Evolutionary conservation across 108 stramenopile genomes (phyloP).

Genomic region (Skeletonema tropicum): DNA sequence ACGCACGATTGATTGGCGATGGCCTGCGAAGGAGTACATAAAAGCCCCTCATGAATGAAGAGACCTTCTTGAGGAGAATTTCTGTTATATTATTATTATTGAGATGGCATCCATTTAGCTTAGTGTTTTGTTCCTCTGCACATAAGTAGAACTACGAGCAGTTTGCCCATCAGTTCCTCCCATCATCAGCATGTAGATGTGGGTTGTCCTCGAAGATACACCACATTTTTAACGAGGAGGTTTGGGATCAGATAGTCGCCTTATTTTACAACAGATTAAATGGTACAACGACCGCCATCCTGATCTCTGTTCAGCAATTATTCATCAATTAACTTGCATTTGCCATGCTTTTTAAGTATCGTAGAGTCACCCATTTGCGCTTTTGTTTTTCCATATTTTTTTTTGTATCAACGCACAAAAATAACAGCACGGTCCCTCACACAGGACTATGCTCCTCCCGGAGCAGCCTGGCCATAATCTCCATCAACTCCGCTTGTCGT

Average conservation of each 20-base stretch:
- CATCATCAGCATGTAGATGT: no score
- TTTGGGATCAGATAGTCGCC: background rate
- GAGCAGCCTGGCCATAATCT: background rate
- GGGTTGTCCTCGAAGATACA: background rate
- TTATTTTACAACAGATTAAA: slow-evolving; percentile 5
- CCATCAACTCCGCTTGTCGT: background rate
- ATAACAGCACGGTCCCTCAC: background rate
- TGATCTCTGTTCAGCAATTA: background rate
- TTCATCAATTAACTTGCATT: background rate
- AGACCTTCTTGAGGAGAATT: no score
- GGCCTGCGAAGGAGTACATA: no score
- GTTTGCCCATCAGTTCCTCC: no score
- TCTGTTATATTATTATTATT: no score
- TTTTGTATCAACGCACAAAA: background rate
- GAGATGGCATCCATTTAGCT: no score
- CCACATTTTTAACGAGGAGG: no score
- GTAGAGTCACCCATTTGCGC: background rate
- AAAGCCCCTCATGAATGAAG: no score
- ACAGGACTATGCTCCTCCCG: background rate
- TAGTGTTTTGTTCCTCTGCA: no score
- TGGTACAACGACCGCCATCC: background rate
- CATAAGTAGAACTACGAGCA: no score
- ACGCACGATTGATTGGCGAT: no score
- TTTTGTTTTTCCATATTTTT: background rate
- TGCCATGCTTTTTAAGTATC: background rate